A percentile compares a stretch with the other conserved stretches of the same genome.
Evolutionary conservation across 768 basidiomycete species (phyloP).

Genomic region (Agaricus bisporus): DNA sequence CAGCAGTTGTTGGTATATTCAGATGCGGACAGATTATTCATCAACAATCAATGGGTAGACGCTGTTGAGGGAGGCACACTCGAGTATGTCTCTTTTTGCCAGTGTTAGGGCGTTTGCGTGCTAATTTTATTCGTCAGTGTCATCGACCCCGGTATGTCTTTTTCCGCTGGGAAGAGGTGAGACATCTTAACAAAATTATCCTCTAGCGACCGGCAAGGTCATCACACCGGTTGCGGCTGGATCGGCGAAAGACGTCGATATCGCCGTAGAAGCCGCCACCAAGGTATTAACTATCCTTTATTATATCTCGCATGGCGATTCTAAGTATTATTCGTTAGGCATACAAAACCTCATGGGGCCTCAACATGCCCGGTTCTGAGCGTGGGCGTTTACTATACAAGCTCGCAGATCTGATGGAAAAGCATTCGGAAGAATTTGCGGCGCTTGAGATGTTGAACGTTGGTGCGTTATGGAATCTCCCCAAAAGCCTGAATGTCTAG

Average conservation of each 20-base stretch:
- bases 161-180: no score
- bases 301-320: background rate
- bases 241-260: slow-evolving; percentile 36
- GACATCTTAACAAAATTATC: background rate
- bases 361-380: slow-evolving; percentile 45
- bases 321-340: slow-evolving; percentile 15
- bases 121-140: slow-evolving; percentile 31
- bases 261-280: slow-evolving; percentile 55
- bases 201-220: slow-evolving; percentile 50
- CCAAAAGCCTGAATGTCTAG: background rate
- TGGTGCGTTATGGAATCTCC: slow-evolving; percentile 25
- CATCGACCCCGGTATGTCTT: slow-evolving; percentile 40
- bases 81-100: slow-evolving; percentile 14
- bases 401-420: slow-evolving; percentile 60
- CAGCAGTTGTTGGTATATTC: no score
- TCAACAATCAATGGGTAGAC: slow-evolving; percentile 21
- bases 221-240: slow-evolving; percentile 46
- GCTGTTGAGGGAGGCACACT: slow-evolving; percentile 16
- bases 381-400: slow-evolving; percentile 55
- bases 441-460: slow-evolving; percentile 73
- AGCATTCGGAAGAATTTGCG: slow-evolving; percentile 55
- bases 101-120: background rate
- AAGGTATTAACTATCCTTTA: slow-evolving; percentile 20
- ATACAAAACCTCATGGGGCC: slow-evolving; percentile 61
- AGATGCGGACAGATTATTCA: slow-evolving; percentile 14